Evolutionary conservation across 2,329 filamentous ascomycete species (phyloP), one percentile per base, ranked within the genome.

Genomic region (Alternaria sp.): DNA sequence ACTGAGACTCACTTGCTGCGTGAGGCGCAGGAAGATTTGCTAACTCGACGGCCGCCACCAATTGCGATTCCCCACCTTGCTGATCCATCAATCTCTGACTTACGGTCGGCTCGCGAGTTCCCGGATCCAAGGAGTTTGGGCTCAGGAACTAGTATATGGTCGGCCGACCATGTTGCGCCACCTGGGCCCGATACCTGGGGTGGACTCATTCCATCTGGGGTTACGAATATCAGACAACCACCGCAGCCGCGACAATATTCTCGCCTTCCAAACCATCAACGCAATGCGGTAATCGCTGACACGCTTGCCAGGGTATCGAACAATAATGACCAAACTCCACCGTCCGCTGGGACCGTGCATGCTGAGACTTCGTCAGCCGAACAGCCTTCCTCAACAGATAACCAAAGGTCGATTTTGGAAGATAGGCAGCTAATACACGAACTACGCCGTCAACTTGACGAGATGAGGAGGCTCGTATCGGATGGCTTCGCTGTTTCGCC

Each of bases 61-160:
- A 48, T 48, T 8, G 31, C 44, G 21, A 48, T 48, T 48, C 44
- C 44, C 26, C 13, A n/a, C 31, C 29, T 48, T 36, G 44, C 44
- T 9, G 31, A 48, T 14, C 44, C 44, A 48, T 21, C 31, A 13
- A 6, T 48, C n/a, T n/a, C 44, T 36, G 44, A 48, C 29, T 24
- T 48, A 13, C 44, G 44, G 3, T 48, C 44, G 33, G 31, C 44
- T 48, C 44, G 44, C 29, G 44, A 48, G 44, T 34, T 33, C 33
- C 29, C 31, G 11, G 44, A 48, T 36, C 29, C 7, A n/a, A 48
- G 29, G 23, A 13, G 13, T 7, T 24, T 48, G 11, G 44, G 44
- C 44, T 24, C 21, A 24, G 44, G 31, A 48, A 36, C 14, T 34
- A 48, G 29, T 48, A 24, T 48, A 48, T 48, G 44, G 44, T 24